These are phyloP conservation scores for Globisporangium okanoganense DNA, from an alignment of 352 stramenopile species.

Conservation along the genomic window DNA sequence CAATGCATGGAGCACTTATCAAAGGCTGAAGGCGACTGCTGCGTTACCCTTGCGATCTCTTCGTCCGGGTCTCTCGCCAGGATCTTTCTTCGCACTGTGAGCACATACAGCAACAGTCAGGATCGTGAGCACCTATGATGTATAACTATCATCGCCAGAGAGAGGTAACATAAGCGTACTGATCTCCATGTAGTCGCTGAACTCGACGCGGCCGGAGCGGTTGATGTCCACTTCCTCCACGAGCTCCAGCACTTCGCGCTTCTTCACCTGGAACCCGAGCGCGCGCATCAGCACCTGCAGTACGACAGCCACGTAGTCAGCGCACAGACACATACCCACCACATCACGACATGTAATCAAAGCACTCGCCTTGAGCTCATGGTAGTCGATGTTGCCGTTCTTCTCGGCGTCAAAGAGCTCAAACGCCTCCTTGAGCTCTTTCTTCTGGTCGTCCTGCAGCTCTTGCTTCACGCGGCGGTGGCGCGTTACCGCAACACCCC, in stretches of 20 bases:
- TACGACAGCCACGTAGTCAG: neutral
- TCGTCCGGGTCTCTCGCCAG: slow-evolving; percentile 87
- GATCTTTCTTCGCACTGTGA: slow-evolving; percentile 73
- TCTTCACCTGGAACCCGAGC: slow-evolving; percentile 90
- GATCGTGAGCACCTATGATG: neutral
- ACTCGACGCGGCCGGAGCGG: slow-evolving; percentile 80
- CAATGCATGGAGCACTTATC: neutral
- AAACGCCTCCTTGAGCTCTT: slow-evolving; percentile 91
- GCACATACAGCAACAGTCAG: neutral
- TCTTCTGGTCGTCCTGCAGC: slow-evolving; percentile 79
- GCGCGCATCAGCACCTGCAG: slow-evolving; percentile 84
- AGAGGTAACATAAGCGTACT: slow-evolving; percentile 34
- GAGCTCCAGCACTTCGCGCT: slow-evolving; percentile 84
- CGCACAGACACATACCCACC: neutral
- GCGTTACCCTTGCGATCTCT: slow-evolving; percentile 80
- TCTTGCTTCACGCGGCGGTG: slow-evolving; percentile 60
- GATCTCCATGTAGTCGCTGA: slow-evolving; percentile 91
- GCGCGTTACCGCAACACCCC: slow-evolving; percentile 9
- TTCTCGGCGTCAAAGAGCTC: slow-evolving; percentile 93
- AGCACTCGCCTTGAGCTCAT: slow-evolving; percentile 87
- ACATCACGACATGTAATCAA: neutral
- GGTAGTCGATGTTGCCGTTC: slow-evolving; percentile 87
- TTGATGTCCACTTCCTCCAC: slow-evolving; percentile 89
- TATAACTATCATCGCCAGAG: neutral
- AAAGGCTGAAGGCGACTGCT: neutral